A percentile compares a stretch with the other conserved stretches of the same genome.
phyloP scores from a whole-genome alignment of 1,139 yeast genomes.

The Yamadazyma diospyri region DNA sequence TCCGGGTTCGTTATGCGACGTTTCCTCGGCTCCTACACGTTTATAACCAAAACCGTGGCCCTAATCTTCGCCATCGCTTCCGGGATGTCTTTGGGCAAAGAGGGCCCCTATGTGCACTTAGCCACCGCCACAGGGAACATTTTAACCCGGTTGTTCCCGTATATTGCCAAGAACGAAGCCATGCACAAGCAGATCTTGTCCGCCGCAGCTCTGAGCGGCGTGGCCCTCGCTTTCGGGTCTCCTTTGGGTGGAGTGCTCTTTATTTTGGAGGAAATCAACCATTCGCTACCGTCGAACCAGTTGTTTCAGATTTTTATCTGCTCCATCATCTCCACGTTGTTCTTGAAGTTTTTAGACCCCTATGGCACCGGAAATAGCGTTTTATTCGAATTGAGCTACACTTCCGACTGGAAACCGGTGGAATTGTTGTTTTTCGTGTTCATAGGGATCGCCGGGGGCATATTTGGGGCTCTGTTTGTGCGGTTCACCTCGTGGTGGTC shows the following conservation, averaged over 20 bases:
- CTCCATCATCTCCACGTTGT: constrained; percentile 56
- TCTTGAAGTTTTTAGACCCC: constrained; percentile 55
- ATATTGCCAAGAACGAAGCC: constrained; percentile 48
- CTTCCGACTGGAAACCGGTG: constrained; percentile 51
- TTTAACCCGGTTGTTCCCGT: constrained; percentile 48
- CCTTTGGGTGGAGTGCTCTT: constrained; percentile 69
- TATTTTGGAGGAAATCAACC: constrained; percentile 62
- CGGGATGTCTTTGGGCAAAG: constrained; percentile 66
- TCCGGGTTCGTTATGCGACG: constrained; percentile 56
- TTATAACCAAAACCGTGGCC: constrained; percentile 49
- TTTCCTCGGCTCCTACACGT: constrained; percentile 54
- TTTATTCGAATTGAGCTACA: constrained; percentile 52
- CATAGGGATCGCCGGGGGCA: constrained; percentile 56
- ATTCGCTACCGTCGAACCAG: constrained; percentile 56
- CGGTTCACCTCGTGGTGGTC: constrained; percentile 53
- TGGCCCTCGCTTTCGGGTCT: constrained; percentile 67
- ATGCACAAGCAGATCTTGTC: constrained; percentile 57
- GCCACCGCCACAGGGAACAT: constrained; percentile 68
- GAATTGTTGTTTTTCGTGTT: constrained; percentile 48
- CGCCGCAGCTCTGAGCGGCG: constrained; percentile 68
- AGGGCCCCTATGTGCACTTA: constrained; percentile 70
- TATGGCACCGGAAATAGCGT: constrained; percentile 65
- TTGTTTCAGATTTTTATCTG: constrained; percentile 59
- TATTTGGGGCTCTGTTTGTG: constrained; percentile 54
- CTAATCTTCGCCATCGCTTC: constrained; percentile 61